phyloP scores from a whole-genome alignment of 2,329 filamentous ascomycete species.

The Colletotrichum noveboracense region DNA sequence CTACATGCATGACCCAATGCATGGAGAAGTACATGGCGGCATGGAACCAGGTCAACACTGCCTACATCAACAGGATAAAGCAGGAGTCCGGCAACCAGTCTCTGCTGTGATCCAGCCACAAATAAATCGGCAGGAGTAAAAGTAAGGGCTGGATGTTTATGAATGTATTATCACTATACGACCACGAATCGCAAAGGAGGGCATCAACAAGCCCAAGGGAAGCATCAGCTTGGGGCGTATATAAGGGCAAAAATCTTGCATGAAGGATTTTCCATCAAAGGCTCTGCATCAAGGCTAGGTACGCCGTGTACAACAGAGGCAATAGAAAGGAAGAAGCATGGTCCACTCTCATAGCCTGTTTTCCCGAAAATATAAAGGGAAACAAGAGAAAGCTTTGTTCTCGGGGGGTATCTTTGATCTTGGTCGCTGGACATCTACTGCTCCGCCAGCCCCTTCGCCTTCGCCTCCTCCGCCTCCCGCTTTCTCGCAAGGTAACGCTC shows the following conservation, averaged over 20 bases:
- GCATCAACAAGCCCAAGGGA: background rate
- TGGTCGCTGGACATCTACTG: constrained; percentile 9
- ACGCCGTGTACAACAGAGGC: background rate
- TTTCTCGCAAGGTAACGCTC: constrained; percentile 83
- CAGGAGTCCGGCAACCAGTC: constrained; percentile 51
- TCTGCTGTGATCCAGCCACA: background rate
- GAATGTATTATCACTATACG: constrained; percentile 18
- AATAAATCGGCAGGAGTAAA: background rate
- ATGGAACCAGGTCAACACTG: constrained; percentile 76
- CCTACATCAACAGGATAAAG: constrained; percentile 70
- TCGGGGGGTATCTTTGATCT: constrained; percentile 31
- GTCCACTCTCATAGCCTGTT: background rate
- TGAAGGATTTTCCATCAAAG: background rate
- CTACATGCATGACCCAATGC: constrained; percentile 74
- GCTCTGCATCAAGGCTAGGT: background rate
- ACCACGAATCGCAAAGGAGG: background rate
- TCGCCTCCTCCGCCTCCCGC: constrained; percentile 73
- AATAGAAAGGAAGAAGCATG: background rate
- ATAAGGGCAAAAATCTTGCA: background rate
- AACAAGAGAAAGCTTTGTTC: background rate
- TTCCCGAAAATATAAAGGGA: background rate
- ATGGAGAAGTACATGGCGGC: constrained; percentile 86
- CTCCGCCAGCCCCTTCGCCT: constrained; percentile 50
- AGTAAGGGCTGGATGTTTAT: background rate
- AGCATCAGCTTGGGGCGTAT: background rate